Base-by-base conservation (phyloP, 2,329 filamentous ascomycete species). In the Fusarium fujikuroi region DNA sequence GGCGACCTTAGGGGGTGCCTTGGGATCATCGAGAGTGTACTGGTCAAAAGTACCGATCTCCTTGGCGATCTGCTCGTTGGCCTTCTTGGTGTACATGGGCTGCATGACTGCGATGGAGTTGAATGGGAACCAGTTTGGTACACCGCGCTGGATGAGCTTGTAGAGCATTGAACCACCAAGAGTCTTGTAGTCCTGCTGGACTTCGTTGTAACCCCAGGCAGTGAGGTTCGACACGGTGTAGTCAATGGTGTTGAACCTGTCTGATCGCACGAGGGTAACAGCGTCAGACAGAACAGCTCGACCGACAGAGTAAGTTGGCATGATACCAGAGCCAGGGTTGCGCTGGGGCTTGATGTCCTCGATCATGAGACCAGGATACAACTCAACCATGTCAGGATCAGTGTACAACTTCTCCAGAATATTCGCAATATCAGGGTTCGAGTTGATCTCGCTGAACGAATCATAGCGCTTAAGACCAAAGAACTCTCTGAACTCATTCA, bases 351-450 rank as follows among this genome's bases (percentile, higher is more conserved):
- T 90, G 36, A 84, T 82, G 59, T 89, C 85, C 77, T 91, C 89
- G n/a, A 88, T 83, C 69, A 92, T 87, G 3, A 93, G 81, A 15
- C 92, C 92, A 1, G 91, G 91, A 76, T 93, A 93, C 10, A 93
- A 83, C 77, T 93, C 92, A 18, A 93, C 89, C 78, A 87, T 88
- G 72, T 92, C 91, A 0, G 90, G 90, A 53, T 90, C 85, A 28
- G 87, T 85, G 79, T 92, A 92, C 18, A 92, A 81, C 72, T 88
- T 84, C 67, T 88, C 86, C 8, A 92, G 84, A 12, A 85, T 82
- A 34, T 86, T 82, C 3, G 86, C 85, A 36, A 92, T 87, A n/a
- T 89, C 84, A 4, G 83, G 82, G 70, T 92, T 84, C 3, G 84
- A 81, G 72, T 88, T 91, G 76, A 92, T 89, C 47, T 90, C 88